Percentiles rank a stretch among this genome's conserved stretches.
Evolutionary conservation across 2,329 filamentous ascomycete species (phyloP).

Genomic region (Cryphonectria parasitica): DNA sequence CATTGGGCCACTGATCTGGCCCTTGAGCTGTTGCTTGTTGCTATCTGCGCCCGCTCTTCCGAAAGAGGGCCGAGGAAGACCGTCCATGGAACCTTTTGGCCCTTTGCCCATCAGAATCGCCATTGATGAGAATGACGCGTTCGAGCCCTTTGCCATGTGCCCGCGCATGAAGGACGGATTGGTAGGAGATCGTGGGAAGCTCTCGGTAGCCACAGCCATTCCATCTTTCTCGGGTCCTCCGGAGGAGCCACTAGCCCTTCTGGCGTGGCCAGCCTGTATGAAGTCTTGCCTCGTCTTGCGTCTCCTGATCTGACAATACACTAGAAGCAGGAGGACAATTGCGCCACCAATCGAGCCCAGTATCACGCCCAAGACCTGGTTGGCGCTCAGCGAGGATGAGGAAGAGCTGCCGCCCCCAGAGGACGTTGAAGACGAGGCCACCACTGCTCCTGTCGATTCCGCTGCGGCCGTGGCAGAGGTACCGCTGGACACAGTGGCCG

Average conservation of each 20-base stretch:
- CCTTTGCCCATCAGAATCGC: constrained; percentile 67
- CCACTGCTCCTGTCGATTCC: constrained; percentile 33
- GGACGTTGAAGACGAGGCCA: constrained; percentile 33
- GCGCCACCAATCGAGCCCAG: constrained; percentile 81
- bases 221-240: constrained; percentile 59
- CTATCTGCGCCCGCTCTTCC: not conserved
- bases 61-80: constrained; percentile 11
- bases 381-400: constrained; percentile 43
- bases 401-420: constrained; percentile 20
- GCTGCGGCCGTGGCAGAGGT: constrained; percentile 35
- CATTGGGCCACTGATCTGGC: constrained; percentile 64
- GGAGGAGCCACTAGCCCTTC: constrained; percentile 47
- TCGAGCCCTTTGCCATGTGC: constrained; percentile 57
- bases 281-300: constrained; percentile 60
- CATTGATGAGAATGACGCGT: constrained; percentile 65
- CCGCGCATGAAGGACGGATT: constrained; percentile 49
- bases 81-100: constrained; percentile 19
- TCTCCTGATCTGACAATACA: constrained; percentile 71
- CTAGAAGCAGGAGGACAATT: constrained; percentile 68
- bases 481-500: constrained; percentile 38
- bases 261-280: constrained; percentile 50
- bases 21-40: constrained; percentile 67
- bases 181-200: constrained; percentile 40
- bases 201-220: constrained; percentile 46
- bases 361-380: constrained; percentile 76